Evolutionary conservation across 352 stramenopile species (phyloP), one percentile per base, ranked within the genome.

Genomic region (Pythium sukuiense): DNA sequence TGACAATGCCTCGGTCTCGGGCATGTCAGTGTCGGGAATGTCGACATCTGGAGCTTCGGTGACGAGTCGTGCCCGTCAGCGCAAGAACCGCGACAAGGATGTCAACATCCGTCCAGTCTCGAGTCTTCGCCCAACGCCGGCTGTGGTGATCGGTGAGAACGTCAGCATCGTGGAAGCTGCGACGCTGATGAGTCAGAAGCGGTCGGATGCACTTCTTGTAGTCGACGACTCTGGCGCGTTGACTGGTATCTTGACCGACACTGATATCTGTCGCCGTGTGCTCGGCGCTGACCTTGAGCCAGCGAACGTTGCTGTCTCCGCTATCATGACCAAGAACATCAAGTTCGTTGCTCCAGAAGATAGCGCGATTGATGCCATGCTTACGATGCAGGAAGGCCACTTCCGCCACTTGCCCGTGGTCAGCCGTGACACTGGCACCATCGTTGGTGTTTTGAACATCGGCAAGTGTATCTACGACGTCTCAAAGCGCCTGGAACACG

Each of bases 401-500:
- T 99, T 99, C 71, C 93, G 95, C 29, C 97, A 99, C 67, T 72
- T 99, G 50, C 97, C 97, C 4, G 97, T 99, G 18, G 90, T 98
- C 0, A 74, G 69, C 32, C 71, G 77, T 18, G 87, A 93, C 7
- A 77, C 73, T 29, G 85, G 85, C 20, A 74, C 71, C 24, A 97
- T 99, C 35, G 93, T 96, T 18, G 97, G 97, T 56, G 78, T 99
- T 32, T 75, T 99, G 32, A 98, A 99, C 79, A 99, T 99, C 79
- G 97, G 96, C 16, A 98, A 99, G 65, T 99, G 97, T 65, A 87
- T 99, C 56, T 98, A 99, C 77, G 97, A 99, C 69, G 97, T 98
- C 0, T 99, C 98, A 3, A 93, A 92, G 69, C 97, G 97, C 7
- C 82, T 99, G 3, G 97, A 99, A 67, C 90, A 94, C 55, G 88